Evolutionary conservation across 208 protist genomes (phyloP).

Genomic region (Strigomonas galati): DNA sequence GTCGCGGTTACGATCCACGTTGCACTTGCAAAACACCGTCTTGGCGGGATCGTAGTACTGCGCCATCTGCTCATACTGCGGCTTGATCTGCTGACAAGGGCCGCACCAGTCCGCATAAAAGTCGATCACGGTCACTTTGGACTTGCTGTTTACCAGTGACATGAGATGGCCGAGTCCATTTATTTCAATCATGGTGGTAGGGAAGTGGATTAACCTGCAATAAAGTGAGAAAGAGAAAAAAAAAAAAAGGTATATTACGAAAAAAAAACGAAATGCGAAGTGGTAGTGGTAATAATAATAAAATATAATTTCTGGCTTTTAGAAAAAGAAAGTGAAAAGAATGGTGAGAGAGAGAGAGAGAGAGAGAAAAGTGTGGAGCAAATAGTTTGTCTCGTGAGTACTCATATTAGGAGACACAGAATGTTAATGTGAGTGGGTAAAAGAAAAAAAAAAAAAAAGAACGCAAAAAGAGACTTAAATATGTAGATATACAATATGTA

Average conservation of each 20-base stretch:
- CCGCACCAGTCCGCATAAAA: conserved; percentile 91
- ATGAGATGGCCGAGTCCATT: conserved; percentile 61
- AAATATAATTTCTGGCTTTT: background rate
- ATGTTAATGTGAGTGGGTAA: background rate
- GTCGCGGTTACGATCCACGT: conserved; percentile 75
- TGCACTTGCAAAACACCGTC: conserved; percentile 74
- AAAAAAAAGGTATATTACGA: conserved; percentile 7
- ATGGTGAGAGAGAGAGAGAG: background rate
- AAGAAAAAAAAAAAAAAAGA: conserved; percentile 14
- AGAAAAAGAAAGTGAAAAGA: conserved; percentile 13
- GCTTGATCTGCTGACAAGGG: conserved; percentile 72
- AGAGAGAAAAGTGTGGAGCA: background rate
- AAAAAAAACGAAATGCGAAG: conserved; percentile 16
- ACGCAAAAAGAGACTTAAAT: conserved; percentile 15
- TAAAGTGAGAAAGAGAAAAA: conserved; percentile 2
- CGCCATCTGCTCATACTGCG: conserved; percentile 57
- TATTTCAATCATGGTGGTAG: conserved; percentile 64
- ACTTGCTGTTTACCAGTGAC: conserved; percentile 30
- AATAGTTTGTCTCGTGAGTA: no score
- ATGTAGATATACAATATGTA: background rate
- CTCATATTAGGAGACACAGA: no score
- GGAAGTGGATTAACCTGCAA: background rate
- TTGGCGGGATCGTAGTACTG: conserved; percentile 39
- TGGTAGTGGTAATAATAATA: conserved; percentile 7
- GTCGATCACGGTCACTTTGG: conserved; percentile 69